Base-by-base conservation (phyloP, 1,284 basidiomycete genomes). In the Lignosus rhinocerotis region DNA sequence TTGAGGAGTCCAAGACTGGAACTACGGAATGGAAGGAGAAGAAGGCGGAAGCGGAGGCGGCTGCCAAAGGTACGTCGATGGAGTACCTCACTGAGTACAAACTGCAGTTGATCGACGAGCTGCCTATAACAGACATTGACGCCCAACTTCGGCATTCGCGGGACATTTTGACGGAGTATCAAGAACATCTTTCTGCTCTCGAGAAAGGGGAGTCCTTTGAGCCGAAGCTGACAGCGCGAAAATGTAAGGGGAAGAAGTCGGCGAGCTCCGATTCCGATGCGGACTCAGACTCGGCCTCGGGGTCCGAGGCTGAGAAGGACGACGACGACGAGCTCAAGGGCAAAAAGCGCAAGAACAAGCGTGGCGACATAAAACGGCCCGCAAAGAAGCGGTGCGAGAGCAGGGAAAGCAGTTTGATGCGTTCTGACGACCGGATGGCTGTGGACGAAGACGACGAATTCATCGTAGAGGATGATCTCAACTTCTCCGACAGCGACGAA, bases 281-380 rank as follows among this genome's bases (percentile, higher is more conserved):
- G 8, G 45, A 54, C 36, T 54, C 58, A 1, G 46, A 34, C 46
- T 43, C 49, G 11, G 45, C 45, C 19, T 59, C 60, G 0, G 52
- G 25, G 11, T 62, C 59, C 0, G 56, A 64, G 17, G 55, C 52
- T 16, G 59, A 58, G 21, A 45, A 46, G 14, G 55, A 61, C 17
- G 41, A 55, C 9, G 56, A 60, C 6, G 53, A 45, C n/a, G n/a
- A 31, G 3, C 17, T 60, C 4, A 46, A 60, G 43, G 63, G 70
- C 53, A 82, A 79, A 68, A 85, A 85, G 66, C 75, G 83, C 49
- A 85, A 84, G 72, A 78, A 77, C 58, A 63, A 62, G 5, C 65
- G 75, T 16, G 69, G 70, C 19, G 78, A 75, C 32, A 78, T 76
- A 66, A 66, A 70, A 50, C 73, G 75, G 10, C 74, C 79, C 9